phyloP scores from a whole-genome alignment of 2,329 filamentous ascomycete species.

The Dactylellina cionopaga region DNA sequence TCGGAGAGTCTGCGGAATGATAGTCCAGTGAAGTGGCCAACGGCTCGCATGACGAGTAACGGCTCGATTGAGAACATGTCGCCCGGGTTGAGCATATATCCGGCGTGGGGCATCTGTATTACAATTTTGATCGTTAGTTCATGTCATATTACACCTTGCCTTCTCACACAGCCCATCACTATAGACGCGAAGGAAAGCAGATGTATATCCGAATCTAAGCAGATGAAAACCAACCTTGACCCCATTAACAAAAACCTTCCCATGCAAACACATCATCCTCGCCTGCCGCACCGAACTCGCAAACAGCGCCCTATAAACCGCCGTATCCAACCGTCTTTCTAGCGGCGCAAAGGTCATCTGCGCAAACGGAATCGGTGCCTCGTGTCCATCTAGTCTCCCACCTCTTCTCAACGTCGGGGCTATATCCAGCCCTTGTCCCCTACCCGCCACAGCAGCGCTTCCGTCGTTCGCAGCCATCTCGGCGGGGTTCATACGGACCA shows the following conservation, averaged over 20 bases:
- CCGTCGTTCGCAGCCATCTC: slow-evolving; percentile 86
- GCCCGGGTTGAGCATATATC: slow-evolving; percentile 93
- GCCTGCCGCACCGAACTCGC: slow-evolving; percentile 93
- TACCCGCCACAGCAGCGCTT: slow-evolving; percentile 80
- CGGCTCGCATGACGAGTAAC: slow-evolving; percentile 87
- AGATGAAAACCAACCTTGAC: slow-evolving; percentile 74
- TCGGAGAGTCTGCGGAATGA: slow-evolving; percentile 42
- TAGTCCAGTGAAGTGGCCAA: slow-evolving; percentile 74
- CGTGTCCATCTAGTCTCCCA: slow-evolving; percentile 58
- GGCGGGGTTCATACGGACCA: slow-evolving; percentile 82
- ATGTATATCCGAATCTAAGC: no score
- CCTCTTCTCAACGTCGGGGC: slow-evolving; percentile 14
- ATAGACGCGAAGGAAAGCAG: no score
- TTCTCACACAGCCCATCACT: no score
- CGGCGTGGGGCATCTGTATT: slow-evolving; percentile 85
- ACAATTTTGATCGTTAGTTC: background rate
- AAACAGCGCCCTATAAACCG: slow-evolving; percentile 91
- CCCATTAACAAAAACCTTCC: slow-evolving; percentile 93
- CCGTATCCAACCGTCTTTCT: slow-evolving; percentile 91
- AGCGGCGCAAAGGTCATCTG: slow-evolving; percentile 93
- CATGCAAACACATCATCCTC: slow-evolving; percentile 91
- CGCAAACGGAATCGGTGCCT: slow-evolving; percentile 81
- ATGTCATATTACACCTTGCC: no score
- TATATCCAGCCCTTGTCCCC: slow-evolving; percentile 76
- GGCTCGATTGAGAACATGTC: slow-evolving; percentile 97